Conservation (phyloP, 352 stramenopile genomes). For the Phytopythium sindhum region DNA sequence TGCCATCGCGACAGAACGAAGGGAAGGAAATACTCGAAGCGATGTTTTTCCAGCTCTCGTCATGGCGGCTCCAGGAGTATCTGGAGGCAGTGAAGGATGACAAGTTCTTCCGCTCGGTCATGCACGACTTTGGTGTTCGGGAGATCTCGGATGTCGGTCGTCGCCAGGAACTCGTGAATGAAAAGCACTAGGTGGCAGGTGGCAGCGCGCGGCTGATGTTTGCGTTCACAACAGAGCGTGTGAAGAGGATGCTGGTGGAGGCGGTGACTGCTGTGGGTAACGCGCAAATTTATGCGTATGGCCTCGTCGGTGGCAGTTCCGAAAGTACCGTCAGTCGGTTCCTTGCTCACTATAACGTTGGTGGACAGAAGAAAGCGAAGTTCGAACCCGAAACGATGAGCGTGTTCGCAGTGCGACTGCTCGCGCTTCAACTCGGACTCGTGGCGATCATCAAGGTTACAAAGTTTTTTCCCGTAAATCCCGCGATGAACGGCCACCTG, state of each 20-base stretch:
- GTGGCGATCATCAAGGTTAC: not conserved
- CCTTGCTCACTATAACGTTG: not conserved
- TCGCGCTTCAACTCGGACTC: not conserved
- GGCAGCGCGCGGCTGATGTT: not conserved
- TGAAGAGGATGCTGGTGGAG: not conserved
- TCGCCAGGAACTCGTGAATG: not conserved
- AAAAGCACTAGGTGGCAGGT: not conserved
- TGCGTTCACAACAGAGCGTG: not conserved
- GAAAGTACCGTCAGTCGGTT: not conserved
- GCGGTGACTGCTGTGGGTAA: not conserved
- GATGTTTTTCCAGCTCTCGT: not conserved
- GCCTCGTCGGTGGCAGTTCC: not conserved
- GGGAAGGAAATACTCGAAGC: not conserved
- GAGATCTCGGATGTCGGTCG: not conserved
- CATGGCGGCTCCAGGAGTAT: not conserved
- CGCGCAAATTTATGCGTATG: not conserved
- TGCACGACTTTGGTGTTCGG: not conserved
- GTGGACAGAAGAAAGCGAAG: not conserved
- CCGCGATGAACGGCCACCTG: constrained; percentile 1
- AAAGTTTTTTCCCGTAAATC: not conserved
- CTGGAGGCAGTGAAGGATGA: not conserved
- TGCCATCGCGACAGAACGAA: not conserved
- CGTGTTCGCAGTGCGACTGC: not conserved
- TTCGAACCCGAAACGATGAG: not conserved
- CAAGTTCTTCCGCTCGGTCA: constrained; percentile 1